Evolutionary conservation across 805 yeast genomes (phyloP), one percentile per base, ranked within the genome.

Genomic region (Kuraishia ogatae): DNA sequence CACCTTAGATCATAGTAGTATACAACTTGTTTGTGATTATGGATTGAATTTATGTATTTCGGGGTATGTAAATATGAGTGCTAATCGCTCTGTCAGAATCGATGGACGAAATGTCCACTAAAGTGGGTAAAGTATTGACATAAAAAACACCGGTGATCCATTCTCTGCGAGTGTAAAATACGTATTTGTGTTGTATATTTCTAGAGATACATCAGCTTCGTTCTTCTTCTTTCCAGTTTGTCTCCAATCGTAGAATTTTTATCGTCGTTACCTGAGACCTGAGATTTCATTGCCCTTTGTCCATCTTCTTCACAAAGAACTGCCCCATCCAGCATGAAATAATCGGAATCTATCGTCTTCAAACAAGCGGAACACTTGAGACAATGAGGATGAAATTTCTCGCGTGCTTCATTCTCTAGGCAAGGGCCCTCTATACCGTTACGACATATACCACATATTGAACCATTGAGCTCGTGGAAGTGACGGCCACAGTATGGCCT

Each of bases 351-450:
- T 53, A 87, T 86, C 7, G 62, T 59, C 1, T 63, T 60, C 7
- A 71, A 64, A 71, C 98, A 92, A 48, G 75, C 72, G 51, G 71
- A 66, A 70, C 98, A 93, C 53, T 70, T 74, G 61, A 92, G 76
- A 67, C 98, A 93, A 22, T 75, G 68, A 6, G 78, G 70, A 66
- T 93, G 98, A 75, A 89, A 92, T 56, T 90, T 79, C 60, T 85
- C 86, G 49, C 73, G 70, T 39, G 80, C 68, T 62, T 85, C 91
- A 62, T 84, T 87, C 63, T 89, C 96, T 48, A 93, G 77, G 68
- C 98, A 93, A 66, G 82, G 83, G 3, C 98, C 98, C 66, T 93
- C 97, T 51, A 94, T 89, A 29, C 96, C 96, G 3, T 62, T 61
- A 13, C 78, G 74, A 68, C 99, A 93, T 17, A 76, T 70, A 51